Evolutionary conservation across 1,284 basidiomycete genomes (phyloP), one percentile per base, ranked within the genome.

Genomic region (Apiotrichum porosum): DNA sequence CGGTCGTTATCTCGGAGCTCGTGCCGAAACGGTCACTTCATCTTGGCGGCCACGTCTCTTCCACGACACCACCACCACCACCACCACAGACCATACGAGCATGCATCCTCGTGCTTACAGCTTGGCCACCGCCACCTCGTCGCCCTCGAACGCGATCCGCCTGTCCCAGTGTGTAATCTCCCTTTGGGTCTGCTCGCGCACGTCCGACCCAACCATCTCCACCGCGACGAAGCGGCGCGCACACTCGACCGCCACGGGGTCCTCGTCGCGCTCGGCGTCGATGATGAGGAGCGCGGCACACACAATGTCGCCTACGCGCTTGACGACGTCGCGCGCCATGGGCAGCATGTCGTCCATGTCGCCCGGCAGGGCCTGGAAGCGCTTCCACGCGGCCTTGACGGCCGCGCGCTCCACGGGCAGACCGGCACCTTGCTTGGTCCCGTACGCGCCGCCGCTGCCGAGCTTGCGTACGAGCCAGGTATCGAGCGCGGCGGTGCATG

Each of bases 71-170:
- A n/a, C n/a, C n/a, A n/a, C n/a, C n/a, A n/a, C n/a, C n/a, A n/a
- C n/a, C n/a, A n/a, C n/a, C n/a, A n/a, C n/a, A n/a, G n/a, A n/a
- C n/a, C n/a, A n/a, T n/a, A n/a, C n/a, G n/a, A n/a, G n/a, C n/a
- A n/a, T n/a, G n/a, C n/a, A n/a, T n/a, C n/a, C n/a, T n/a, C n/a
- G n/a, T n/a, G n/a, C n/a, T n/a, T n/a, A n/a, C n/a, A n/a, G n/a
- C n/a, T n/a, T n/a, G n/a, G n/a, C n/a, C n/a, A n/a, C n/a, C n/a
- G n/a, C n/a, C n/a, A n/a, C n/a, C 26, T 12, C 26, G 14, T 48
- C 52, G 9, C 49, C 42, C 35, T 50, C 53, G 21, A 55, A 55
- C 26, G 44, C 49, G 19, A 55, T 55, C 14, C 43, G 26, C 39
- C 35, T 31, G 40, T 55, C 53, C 49, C 47, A 48, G 26, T 32